A percentile compares a stretch with the other conserved stretches of the same genome.
These are phyloP conservation scores for Alloteropsis semialata DNA, from an alignment of 176 grass and related monocot species.

Conservation along the genomic window DNA sequence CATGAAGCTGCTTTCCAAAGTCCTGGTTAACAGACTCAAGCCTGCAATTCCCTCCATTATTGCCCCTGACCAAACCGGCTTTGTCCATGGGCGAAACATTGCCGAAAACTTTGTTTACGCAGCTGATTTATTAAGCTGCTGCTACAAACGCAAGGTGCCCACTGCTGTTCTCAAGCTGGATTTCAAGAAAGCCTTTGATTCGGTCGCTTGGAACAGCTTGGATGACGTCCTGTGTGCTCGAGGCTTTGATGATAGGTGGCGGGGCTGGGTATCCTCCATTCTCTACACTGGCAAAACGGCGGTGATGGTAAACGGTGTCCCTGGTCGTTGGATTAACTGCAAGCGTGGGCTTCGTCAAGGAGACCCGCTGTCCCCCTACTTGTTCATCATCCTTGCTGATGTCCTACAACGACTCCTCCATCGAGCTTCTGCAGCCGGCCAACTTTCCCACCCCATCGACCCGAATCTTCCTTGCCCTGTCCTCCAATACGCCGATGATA, in stretches of 20 bases:
- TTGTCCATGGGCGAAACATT: neutral
- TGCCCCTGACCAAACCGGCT: neutral
- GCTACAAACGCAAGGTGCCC: neutral
- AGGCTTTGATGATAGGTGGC: neutral
- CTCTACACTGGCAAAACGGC: neutral
- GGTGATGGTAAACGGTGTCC: neutral
- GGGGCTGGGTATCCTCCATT: neutral
- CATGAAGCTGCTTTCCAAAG: neutral
- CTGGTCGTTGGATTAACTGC: neutral
- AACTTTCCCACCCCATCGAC: neutral
- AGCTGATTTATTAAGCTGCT: neutral
- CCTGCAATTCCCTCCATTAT: neutral
- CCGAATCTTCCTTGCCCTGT: neutral
- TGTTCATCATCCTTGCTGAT: neutral
- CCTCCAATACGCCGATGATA: neutral
- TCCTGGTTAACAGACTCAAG: neutral
- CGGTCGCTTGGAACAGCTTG: neutral
- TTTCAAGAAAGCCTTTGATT: neutral
- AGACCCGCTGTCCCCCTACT: neutral
- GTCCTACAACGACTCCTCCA: neutral
- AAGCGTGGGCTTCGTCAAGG: neutral
- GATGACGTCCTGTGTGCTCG: accelerated
- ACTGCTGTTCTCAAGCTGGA: neutral
- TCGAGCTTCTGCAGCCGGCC: accelerated
- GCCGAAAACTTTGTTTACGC: neutral